Evolutionary conservation across 306 rosid genomes (phyloP).

Genomic region (Luffa acutangula): DNA sequence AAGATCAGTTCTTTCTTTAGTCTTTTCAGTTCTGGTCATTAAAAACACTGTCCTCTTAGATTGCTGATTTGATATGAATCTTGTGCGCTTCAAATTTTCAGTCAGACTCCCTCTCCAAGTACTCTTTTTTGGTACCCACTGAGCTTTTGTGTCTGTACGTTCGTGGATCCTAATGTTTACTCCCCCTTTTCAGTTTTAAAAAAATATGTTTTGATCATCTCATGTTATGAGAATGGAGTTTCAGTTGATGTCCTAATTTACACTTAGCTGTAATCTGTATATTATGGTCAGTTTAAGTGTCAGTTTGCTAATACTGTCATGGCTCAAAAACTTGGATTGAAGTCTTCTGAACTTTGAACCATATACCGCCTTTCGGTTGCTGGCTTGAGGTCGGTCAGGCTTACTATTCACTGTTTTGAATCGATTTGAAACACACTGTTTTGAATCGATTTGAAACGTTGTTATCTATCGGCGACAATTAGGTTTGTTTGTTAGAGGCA

Average conservation of each 20-base stretch:
- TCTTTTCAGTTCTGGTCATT: neutral
- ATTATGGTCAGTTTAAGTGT: neutral
- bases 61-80: neutral
- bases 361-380: neutral
- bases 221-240: neutral
- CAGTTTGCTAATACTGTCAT: neutral
- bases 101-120: neutral
- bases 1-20: neutral
- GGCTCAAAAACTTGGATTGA: neutral
- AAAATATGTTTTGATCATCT: neutral
- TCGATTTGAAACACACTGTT: neutral
- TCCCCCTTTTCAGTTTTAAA: neutral
- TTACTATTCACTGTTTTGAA: neutral
- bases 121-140: neutral
- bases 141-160: neutral
- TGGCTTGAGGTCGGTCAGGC: no score
- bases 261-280: neutral
- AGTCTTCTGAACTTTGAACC: neutral
- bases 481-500: neutral
- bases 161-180: neutral
- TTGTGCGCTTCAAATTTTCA: neutral
- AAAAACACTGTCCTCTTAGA: neutral
- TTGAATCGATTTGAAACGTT: neutral
- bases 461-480: neutral
- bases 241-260: neutral